Evolutionary conservation across 306 rosid genomes (phyloP).

Genomic region (Quercus suber): DNA sequence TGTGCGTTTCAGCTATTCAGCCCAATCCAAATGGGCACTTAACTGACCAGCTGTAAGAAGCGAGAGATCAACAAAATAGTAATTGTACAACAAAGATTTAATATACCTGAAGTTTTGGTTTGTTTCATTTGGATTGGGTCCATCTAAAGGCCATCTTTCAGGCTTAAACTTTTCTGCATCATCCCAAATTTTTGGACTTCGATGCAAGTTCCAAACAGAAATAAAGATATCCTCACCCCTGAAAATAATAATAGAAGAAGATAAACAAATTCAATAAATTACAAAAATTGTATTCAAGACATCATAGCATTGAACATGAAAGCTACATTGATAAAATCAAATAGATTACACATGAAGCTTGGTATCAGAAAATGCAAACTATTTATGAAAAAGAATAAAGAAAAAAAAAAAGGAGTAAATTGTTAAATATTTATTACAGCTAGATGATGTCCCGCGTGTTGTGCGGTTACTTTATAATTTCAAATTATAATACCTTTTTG

Average conservation of each 20-base stretch:
- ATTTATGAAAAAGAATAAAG: too few relatives aligned
- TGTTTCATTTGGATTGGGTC: slow-evolving; percentile 94
- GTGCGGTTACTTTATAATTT: too few relatives aligned
- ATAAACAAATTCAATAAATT: background rate
- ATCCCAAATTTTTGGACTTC: slow-evolving; percentile 78
- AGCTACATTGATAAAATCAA: background rate
- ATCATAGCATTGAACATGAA: background rate
- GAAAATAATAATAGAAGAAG: slow-evolving; percentile 24
- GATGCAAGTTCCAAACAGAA: slow-evolving; percentile 93
- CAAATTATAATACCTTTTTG: too few relatives aligned
- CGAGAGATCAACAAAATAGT: background rate
- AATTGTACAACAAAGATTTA: background rate
- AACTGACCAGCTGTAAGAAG: background rate
- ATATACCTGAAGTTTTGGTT: slow-evolving; percentile 87
- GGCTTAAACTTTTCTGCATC: slow-evolving; percentile 82
- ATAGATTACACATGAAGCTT: background rate
- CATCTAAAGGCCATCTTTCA: slow-evolving; percentile 95
- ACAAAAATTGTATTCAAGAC: background rate
- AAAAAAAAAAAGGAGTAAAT: too few relatives aligned
- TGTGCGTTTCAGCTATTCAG: too few relatives aligned
- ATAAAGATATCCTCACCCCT: slow-evolving; percentile 95
- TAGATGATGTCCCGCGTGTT: too few relatives aligned
- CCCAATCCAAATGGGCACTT: background rate
- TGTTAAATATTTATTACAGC: too few relatives aligned
- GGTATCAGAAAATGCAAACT: too few relatives aligned